Base-by-base conservation (phyloP, 2,329 filamentous ascomycete genomes). In the Diplocarpon rosae region DNA sequence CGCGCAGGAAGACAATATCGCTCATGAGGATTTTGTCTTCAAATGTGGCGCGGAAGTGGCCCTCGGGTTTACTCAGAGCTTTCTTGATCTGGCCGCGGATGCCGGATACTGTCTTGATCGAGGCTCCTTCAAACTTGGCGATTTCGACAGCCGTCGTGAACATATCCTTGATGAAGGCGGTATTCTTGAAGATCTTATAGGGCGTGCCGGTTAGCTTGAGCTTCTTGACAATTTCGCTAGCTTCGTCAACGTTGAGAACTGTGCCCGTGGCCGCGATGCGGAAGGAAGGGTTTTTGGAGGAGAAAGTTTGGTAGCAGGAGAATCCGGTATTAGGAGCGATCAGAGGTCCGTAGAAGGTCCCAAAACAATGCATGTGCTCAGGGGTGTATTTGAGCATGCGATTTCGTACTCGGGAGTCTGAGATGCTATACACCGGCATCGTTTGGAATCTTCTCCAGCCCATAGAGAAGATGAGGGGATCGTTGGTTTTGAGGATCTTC, bases 161-260 rank as follows among this genome's bases (percentile, higher is more conserved):
- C 92, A 98, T 98, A 67, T 94, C 87, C 65, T 92, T 93, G 68
- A 98, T 88, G 63, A 98, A 98, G 32, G 92, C 89, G 0, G 92
- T 98, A 69, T 98, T 98, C 67, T 95, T 95, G 78, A 93, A 96
- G 65, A 96, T 93, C 69, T 96, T 96, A 75, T 92, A 93, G 1
- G 92, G 89, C 38, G 78, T 74, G 48, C 92, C 92, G 0, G 88
- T 95, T 39, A 98, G 76, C 66, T 98, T 98, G 61, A 98, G 80
- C 72, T 98, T 98, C 76, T 98, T 98, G 65, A 98, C 92, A 53
- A 98, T 96, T 63, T 98, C 92, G 2, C 86, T 89, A 33, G 83
- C 86, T 66, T 96, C 89, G 62, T 98, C 92, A 15, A 98, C 92
- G 59, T 83, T 89, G 52, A 96, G 70, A 4, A 98, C 86, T 1